Evolutionary conservation across 2,329 filamentous ascomycete species (phyloP).

Genomic region (Knufia petricola): DNA sequence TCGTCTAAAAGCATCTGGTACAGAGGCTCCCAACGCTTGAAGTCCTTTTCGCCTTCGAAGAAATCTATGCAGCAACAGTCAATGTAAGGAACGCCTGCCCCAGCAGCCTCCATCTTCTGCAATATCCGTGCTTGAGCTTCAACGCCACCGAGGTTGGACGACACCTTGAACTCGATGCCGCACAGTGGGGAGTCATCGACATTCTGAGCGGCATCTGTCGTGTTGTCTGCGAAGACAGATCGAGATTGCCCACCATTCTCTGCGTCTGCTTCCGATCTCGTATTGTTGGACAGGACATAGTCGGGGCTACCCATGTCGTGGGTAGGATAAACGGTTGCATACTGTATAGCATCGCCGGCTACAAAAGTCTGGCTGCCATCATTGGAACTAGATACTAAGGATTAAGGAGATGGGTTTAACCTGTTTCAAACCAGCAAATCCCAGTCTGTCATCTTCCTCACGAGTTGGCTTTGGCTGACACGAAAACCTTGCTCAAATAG

Average conservation of each 20-base stretch:
- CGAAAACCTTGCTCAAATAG: neutral
- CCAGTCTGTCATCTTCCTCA: neutral
- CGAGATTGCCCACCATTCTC: too few relatives aligned
- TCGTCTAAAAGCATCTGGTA: neutral
- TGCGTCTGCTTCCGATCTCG: too few relatives aligned
- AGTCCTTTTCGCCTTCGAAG: neutral
- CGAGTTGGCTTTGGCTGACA: neutral
- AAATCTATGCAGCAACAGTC: neutral
- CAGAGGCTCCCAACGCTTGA: neutral
- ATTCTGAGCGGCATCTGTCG: too few relatives aligned
- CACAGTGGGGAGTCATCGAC: too few relatives aligned
- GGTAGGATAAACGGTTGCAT: too few relatives aligned
- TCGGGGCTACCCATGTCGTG: too few relatives aligned
- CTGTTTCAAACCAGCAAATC: neutral
- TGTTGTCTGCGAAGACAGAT: too few relatives aligned
- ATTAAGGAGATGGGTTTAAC: neutral
- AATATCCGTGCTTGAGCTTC: neutral
- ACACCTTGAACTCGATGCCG: neutral
- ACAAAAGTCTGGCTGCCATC: neutral
- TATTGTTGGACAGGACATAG: too few relatives aligned
- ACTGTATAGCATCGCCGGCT: neutral
- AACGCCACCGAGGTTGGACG: neutral
- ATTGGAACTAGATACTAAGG: neutral
- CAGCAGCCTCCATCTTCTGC: slow-evolving; percentile 1
- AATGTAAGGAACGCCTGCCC: neutral